Base-by-base conservation (phyloP, 345 rosid species). In the Rhizophora apiculata region DNA sequence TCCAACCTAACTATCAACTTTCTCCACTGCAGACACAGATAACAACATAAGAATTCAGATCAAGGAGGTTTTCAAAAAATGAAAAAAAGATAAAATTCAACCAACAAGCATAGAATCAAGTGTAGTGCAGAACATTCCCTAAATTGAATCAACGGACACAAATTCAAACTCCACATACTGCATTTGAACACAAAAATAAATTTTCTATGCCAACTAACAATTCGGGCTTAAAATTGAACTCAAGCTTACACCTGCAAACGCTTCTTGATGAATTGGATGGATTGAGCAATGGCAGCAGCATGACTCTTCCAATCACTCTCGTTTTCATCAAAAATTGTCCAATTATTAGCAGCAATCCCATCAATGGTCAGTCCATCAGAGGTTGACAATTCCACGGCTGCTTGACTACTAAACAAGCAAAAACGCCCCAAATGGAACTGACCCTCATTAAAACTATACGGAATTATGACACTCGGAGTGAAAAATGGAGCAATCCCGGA, bases 241-340 rank as follows among this genome's bases (percentile, higher is more conserved):
- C 37, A 34, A 43, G 49, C 49, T 43, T 43, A 24, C 79, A 94
- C 98, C 91, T 89, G 93, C 77, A 95, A 79, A n/a, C 96, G 96
- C 71, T 70, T 85, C 85, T 90, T 95, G 88, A 95, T 90, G 34
- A 92, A 89, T 83, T 84, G 83, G 73, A 95, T 83, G 73, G 97
- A 95, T 68, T 92, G 97, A 63, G 97, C 80, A 81, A 87, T 85
- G 16, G 99, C 96, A 66, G 97, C 89, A 57, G 93, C 91, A 79
- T 95, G 97, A 68, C 97, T 90, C 76, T 80, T 92, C 99, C 99
- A 90, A 80, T 95, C 96, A 72, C 80, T 74, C 65, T 92, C 97
- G 56, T 72, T 78, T 77, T 92, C 99, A 27, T 89, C 90, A 27
- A 90, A 79, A 54, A 95, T 87, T 36, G 84, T 55, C 99, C 97